Conservation (phyloP, 2,329 filamentous ascomycete genomes). For the Didymellaceae sp. region DNA sequence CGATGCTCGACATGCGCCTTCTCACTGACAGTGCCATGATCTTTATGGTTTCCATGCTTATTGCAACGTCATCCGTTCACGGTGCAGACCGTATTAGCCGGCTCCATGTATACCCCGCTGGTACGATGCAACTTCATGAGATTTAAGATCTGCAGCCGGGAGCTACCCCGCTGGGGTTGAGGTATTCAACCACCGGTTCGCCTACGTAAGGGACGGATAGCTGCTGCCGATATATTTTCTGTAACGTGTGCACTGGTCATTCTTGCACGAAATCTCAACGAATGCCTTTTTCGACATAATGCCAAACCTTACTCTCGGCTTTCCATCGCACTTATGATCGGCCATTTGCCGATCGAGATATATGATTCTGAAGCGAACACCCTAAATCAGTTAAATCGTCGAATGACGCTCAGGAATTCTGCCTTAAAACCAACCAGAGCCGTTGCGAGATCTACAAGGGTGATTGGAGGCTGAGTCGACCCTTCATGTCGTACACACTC, state of each 20-base stretch:
- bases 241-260: neutral
- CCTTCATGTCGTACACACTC: too few relatives aligned
- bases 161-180: neutral
- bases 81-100: neutral
- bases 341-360: too few relatives aligned
- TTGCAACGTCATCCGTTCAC: neutral
- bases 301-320: too few relatives aligned
- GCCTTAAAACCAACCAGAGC: too few relatives aligned
- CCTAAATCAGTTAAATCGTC: too few relatives aligned
- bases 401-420: too few relatives aligned
- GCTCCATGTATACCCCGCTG: neutral
- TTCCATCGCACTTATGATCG: too few relatives aligned
- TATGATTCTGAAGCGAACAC: too few relatives aligned
- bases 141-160: neutral
- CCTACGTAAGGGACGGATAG: neutral
- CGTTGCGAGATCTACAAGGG: too few relatives aligned
- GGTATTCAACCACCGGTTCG: neutral
- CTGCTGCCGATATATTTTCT: neutral
- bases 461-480: too few relatives aligned
- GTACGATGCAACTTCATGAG: neutral
- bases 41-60: neutral
- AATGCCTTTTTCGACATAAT: too few relatives aligned
- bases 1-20: neutral
- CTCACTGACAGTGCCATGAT: neutral
- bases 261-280: too few relatives aligned